phyloP scores from a whole-genome alignment of 768 basidiomycete species.

The Peribolospora kevripleyi region DNA sequence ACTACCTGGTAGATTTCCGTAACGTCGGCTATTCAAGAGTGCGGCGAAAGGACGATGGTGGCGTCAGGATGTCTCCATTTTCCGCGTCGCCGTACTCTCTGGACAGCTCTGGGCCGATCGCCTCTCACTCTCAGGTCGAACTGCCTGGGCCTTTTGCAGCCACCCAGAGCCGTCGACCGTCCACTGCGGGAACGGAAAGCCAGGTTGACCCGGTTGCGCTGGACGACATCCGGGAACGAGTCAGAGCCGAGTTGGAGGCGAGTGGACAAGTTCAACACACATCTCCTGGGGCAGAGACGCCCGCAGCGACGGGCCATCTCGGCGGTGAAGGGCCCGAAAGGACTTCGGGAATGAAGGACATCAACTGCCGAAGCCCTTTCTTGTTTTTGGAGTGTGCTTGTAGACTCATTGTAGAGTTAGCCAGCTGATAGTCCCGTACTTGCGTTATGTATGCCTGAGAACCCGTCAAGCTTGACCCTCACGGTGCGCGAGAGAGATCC shows the following conservation, averaged over 20 bases:
- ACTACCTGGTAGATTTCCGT: conserved; percentile 94
- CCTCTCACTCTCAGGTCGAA: neutral
- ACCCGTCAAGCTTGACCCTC: too few relatives aligned
- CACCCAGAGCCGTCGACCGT: neutral
- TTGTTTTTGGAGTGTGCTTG: conserved; percentile 94
- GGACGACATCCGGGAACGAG: conserved; percentile 9
- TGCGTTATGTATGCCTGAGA: too few relatives aligned
- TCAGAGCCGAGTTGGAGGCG: neutral
- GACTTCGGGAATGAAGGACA: conserved; percentile 28
- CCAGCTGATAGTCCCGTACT: conserved; percentile 20
- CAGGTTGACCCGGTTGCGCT: conserved; percentile 5
- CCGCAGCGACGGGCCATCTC: neutral
- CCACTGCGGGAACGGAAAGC: neutral
- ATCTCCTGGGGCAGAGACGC: neutral
- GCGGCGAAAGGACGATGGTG: conserved; percentile 9
- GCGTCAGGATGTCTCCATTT: neutral
- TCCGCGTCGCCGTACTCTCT: too few relatives aligned
- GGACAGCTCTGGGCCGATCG: too few relatives aligned
- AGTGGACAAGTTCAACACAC: conserved; percentile 3
- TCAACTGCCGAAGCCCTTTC: conserved; percentile 47
- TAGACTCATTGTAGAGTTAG: conserved; percentile 74
- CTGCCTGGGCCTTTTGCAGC: conserved; percentile 1
- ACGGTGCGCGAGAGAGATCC: too few relatives aligned
- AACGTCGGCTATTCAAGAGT: conserved; percentile 77
- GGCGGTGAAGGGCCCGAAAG: conserved; percentile 2